phyloP scores from a whole-genome alignment of 352 stramenopile species.

The Phytophthora crassamura region DNA sequence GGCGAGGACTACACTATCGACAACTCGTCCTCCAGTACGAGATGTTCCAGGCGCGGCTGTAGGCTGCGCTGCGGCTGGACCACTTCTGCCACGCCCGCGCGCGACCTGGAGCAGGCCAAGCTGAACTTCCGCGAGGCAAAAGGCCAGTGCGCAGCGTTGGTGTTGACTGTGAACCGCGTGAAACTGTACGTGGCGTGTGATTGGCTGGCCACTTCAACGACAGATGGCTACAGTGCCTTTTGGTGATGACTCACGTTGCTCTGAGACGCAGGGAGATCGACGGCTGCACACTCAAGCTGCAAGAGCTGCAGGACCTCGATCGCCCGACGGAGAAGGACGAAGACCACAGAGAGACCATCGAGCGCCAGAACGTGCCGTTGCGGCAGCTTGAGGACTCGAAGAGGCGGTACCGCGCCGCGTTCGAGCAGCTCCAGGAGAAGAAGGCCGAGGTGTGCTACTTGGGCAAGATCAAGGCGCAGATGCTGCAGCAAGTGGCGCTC shows the following conservation, averaged over 20 bases:
- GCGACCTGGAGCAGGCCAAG: slow-evolving; percentile 67
- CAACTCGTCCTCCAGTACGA: too few species aligned
- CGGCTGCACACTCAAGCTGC: slow-evolving; percentile 43
- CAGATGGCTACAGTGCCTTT: slow-evolving; percentile 19
- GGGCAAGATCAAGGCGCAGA: slow-evolving; percentile 67
- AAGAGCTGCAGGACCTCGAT: slow-evolving; percentile 34
- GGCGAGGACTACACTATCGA: too few species aligned
- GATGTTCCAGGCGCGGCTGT: too few species aligned
- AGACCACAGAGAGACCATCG: too few species aligned
- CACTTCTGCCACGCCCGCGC: too few species aligned
- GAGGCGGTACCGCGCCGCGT: slow-evolving; percentile 55
- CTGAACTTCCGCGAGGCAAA: slow-evolving; percentile 64
- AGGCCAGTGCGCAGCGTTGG: slow-evolving; percentile 31
- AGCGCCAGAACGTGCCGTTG: slow-evolving; percentile 26
- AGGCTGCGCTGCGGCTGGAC: too few species aligned
- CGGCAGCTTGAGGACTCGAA: slow-evolving; percentile 68
- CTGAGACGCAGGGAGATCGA: slow-evolving; percentile 64
- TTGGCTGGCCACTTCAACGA: slow-evolving; percentile 26
- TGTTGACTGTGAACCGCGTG: slow-evolving; percentile 59
- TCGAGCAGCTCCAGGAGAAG: slow-evolving; percentile 60
- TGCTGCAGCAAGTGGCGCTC: slow-evolving; percentile 60
- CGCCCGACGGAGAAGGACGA: slow-evolving; percentile 9
- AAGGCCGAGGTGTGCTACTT: slow-evolving; percentile 63
- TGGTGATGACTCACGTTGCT: slow-evolving; percentile 6
- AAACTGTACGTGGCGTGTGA: slow-evolving; percentile 59